Conservation (phyloP, 768 basidiomycete species). For the Hericium coralloides region DNA sequence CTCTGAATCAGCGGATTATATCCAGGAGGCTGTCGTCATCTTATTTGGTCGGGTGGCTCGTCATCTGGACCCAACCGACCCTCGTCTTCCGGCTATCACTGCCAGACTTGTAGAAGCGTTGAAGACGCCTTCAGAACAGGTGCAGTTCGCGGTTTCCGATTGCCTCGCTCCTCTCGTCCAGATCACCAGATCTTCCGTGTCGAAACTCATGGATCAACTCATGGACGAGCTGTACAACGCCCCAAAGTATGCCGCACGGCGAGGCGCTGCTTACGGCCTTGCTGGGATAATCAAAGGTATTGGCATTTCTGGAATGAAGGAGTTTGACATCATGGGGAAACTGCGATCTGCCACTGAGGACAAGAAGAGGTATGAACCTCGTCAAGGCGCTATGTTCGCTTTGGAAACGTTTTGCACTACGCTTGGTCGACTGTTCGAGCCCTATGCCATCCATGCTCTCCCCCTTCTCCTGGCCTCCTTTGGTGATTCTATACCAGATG, state of each 20-base stretch:
- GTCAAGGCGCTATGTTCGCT: constrained; percentile 92
- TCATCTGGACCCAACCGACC: constrained; percentile 71
- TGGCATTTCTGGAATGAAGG: constrained; percentile 79
- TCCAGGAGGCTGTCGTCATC: constrained; percentile 93
- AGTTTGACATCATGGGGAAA: constrained; percentile 67
- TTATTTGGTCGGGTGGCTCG: constrained; percentile 88
- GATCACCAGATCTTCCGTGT: constrained; percentile 51
- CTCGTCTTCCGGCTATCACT: constrained; percentile 73
- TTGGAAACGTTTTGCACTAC: constrained; percentile 86
- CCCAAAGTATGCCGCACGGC: constrained; percentile 83
- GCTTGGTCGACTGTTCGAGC: constrained; percentile 87
- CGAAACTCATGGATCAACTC: constrained; percentile 63
- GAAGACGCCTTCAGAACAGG: constrained; percentile 91
- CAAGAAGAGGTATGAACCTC: constrained; percentile 78
- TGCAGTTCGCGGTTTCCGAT: constrained; percentile 93
- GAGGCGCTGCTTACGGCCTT: constrained; percentile 95
- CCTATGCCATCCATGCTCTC: constrained; percentile 78
- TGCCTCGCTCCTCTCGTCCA: constrained; percentile 84
- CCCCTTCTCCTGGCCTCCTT: constrained; percentile 79
- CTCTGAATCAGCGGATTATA: constrained; percentile 72
- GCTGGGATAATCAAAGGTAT: constrained; percentile 90
- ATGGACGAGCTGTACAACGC: constrained; percentile 70
- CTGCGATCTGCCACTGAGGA: constrained; percentile 75
- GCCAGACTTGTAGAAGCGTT: constrained; percentile 82
- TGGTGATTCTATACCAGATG: constrained; percentile 79